phyloP scores from a whole-genome alignment of 805 yeast species.

The Komagataella pastoris region DNA sequence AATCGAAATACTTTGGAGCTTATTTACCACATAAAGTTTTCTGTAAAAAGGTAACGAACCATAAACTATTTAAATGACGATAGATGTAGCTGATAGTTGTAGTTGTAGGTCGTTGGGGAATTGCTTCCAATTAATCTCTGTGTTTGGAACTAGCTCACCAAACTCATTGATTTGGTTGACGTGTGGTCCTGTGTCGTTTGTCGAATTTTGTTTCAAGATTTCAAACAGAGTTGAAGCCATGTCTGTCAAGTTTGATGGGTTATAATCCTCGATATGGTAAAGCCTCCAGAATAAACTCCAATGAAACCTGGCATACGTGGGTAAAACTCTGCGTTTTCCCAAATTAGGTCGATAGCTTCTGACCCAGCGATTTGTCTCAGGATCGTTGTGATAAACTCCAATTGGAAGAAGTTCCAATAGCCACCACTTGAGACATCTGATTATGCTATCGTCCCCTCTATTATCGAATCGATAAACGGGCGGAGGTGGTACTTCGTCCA shows the following conservation, averaged over 20 bases:
- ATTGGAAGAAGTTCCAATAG: slow-evolving; percentile 45
- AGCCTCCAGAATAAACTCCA: slow-evolving; percentile 55
- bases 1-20: not conserved
- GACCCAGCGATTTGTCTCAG: slow-evolving; percentile 34
- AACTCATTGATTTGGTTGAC: not conserved
- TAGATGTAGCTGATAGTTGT: not conserved
- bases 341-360: slow-evolving; percentile 38
- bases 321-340: slow-evolving; percentile 38
- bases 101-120: not conserved
- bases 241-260: slow-evolving; percentile 29
- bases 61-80: not conserved
- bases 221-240: not conserved
- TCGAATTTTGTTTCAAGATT: not conserved
- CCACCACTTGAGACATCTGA: slow-evolving; percentile 40
- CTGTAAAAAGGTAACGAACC: not conserved
- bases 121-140: not conserved
- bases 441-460: slow-evolving; percentile 19
- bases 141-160: not conserved
- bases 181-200: not conserved
- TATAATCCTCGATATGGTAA: slow-evolving; percentile 29
- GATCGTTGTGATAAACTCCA: slow-evolving; percentile 31
- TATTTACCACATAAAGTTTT: not conserved
- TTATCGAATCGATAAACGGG: slow-evolving; percentile 21
- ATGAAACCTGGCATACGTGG: slow-evolving; percentile 33
- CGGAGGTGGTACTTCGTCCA: slow-evolving; percentile 9